Conservation (phyloP, 208 protist genomes). For the Leishmania braziliensis region DNA sequence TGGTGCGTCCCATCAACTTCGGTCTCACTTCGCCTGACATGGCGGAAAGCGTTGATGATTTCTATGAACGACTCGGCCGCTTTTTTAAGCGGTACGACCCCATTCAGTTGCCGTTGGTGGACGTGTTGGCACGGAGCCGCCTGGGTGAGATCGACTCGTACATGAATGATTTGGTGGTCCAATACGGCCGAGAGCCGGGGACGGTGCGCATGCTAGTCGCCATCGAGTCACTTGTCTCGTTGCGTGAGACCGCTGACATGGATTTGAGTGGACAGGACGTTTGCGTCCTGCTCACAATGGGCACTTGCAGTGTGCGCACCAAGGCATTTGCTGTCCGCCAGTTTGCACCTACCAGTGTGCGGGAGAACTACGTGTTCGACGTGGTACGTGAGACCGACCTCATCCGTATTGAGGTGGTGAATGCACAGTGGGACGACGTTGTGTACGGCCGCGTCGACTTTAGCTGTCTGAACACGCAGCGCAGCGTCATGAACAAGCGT, state of each 20-base stretch:
- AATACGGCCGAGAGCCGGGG: constrained; percentile 80
- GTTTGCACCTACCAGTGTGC: constrained; percentile 54
- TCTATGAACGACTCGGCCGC: constrained; percentile 69
- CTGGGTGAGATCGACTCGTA: constrained; percentile 53
- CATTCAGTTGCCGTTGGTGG: constrained; percentile 57
- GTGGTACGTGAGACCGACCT: constrained; percentile 84
- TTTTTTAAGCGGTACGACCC: constrained; percentile 85
- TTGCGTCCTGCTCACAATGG: constrained; percentile 70
- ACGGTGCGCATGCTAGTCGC: constrained; percentile 56
- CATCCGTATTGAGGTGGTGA: constrained; percentile 74
- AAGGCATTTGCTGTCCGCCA: constrained; percentile 40
- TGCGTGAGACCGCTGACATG: constrained; percentile 39
- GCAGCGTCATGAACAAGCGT: constrained; percentile 54
- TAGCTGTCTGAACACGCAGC: constrained; percentile 76
- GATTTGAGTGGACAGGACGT: constrained; percentile 61
- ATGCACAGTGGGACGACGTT: constrained; percentile 35
- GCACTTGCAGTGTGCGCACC: constrained; percentile 47
- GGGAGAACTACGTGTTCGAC: constrained; percentile 73
- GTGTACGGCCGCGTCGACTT: constrained; percentile 85
- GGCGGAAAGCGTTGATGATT: constrained; percentile 49
- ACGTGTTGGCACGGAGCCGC: constrained; percentile 52
- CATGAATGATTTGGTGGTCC: constrained; percentile 71
- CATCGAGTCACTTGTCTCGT: constrained; percentile 45
- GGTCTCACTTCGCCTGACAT: constrained; percentile 42
- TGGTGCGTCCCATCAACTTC: constrained; percentile 61